Base-by-base conservation (phyloP, 148 eudicot species). In the Diospyros lotus region DNA sequence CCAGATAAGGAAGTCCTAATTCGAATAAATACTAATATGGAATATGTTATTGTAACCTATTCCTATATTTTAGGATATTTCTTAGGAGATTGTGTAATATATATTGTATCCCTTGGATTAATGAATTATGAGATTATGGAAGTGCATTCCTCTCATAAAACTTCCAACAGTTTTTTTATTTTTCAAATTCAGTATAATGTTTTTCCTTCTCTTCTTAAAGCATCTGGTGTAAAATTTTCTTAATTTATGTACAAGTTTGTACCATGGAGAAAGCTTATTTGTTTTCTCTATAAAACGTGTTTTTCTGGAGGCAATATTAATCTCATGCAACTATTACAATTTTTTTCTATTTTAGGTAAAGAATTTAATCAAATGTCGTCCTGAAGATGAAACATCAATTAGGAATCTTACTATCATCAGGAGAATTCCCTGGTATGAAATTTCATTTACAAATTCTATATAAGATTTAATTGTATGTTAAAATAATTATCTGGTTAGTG, bases 311-410 rank as follows among this genome's bases (percentile, higher is more conserved):
- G n/a, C n/a, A 43, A 41, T 15, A 14, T 41, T 18, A 51, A 55
- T 55, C 39, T 15, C 62, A 70, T 55, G 6, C n/a, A n/a, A 71
- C 60, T 3, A 61, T 46, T 28, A 39, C 9, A 14, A 48, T 41
- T 42, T 73, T 69, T 55, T 13, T 4, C 28, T 72, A 67, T 69
- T 56, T 14, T 68, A 90, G 97, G 93, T 90, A 9, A 92, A 92
- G 78, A 88, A 80, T 75, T 76, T 92, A 80, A 81, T 92, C 67
- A 74, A 75, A 71, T 87, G 85, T 44, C 87, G 81, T 44, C 82
- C 87, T 12, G 94, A 88, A 84, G 91, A 90, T 76, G 91, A 82
- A 84, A 84, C 82, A 39, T 89, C 88, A 5, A 80, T 91, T 77
- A 91, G 83, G 80, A 80, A 85, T 75, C 89, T 88, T 51, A 85